Conservation (phyloP, 179 eudicot genomes). For the Actinidia arguta region DNA sequence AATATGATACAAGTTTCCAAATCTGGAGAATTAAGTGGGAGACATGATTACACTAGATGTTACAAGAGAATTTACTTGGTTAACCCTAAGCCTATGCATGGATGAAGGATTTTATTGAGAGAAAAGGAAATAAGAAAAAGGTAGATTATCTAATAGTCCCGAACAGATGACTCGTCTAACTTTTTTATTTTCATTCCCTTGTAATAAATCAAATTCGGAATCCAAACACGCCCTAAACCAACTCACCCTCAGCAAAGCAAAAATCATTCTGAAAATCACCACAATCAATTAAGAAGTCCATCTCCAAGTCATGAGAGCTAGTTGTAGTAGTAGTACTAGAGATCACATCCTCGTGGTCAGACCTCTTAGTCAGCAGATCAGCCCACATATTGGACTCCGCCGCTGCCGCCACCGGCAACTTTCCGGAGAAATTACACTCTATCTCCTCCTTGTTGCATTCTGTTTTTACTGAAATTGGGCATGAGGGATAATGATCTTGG, state of each 20-base stretch:
- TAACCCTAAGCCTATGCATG: neutral
- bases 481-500: neutral
- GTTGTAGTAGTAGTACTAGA: too few species aligned
- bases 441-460: neutral
- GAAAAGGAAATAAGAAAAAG: too few species aligned
- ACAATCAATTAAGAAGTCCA: neutral
- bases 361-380: slow-evolving; percentile 12
- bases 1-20: too few species aligned
- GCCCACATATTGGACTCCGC: neutral
- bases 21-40: neutral
- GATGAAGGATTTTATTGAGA: too few species aligned
- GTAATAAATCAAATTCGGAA: too few species aligned
- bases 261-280: slow-evolving; percentile 8
- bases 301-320: slow-evolving; percentile 11
- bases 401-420: neutral
- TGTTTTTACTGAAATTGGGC: neutral
- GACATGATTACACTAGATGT: neutral
- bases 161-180: too few species aligned
- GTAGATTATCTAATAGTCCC: too few species aligned
- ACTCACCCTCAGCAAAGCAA: neutral
- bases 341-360: neutral
- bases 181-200: too few species aligned
- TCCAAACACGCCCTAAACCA: too few species aligned
- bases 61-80: neutral
- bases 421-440: neutral